Percentiles rank a stretch among this genome's conserved stretches.
These are phyloP conservation scores for Nicotiana tabacum DNA, from an alignment of 257 asterid genomes.

Conservation along the genomic window DNA sequence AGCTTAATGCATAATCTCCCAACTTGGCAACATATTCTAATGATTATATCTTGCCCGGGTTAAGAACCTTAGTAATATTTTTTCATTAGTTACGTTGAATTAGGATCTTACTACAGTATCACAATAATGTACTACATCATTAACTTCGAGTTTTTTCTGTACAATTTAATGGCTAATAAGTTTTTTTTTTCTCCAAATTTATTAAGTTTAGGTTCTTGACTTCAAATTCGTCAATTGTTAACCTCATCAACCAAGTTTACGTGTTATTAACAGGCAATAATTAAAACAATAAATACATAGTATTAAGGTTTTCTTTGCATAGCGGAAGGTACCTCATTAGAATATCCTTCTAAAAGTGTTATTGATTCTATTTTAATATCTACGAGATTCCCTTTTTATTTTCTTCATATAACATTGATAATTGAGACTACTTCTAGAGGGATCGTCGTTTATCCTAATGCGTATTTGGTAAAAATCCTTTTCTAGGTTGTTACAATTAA, in stretches of 20 bases:
- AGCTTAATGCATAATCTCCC: neutral
- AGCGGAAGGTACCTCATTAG: neutral
- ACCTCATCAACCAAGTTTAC: neutral
- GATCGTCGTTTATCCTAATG: neutral
- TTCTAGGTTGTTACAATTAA: neutral
- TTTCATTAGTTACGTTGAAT: neutral
- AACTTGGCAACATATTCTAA: neutral
- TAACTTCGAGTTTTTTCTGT: neutral
- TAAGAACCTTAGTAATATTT: neutral
- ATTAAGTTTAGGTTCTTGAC: neutral
- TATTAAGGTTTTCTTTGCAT: neutral
- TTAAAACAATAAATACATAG: neutral
- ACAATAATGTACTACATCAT: neutral
- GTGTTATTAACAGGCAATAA: neutral
- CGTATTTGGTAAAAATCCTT: neutral
- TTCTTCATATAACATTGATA: neutral
- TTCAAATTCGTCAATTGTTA: neutral
- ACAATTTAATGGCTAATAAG: neutral
- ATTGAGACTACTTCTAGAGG: neutral
- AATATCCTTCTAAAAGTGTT: neutral
- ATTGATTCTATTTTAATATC: neutral
- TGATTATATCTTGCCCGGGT: neutral
- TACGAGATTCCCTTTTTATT: too few relatives aligned
- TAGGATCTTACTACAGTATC: neutral
- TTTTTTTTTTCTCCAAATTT: neutral